A percentile compares a stretch with the other conserved stretches of the same genome.
Evolutionary conservation across 192 early-diverging fungal genomes (phyloP).

Genomic region (Coemansia sp.): DNA sequence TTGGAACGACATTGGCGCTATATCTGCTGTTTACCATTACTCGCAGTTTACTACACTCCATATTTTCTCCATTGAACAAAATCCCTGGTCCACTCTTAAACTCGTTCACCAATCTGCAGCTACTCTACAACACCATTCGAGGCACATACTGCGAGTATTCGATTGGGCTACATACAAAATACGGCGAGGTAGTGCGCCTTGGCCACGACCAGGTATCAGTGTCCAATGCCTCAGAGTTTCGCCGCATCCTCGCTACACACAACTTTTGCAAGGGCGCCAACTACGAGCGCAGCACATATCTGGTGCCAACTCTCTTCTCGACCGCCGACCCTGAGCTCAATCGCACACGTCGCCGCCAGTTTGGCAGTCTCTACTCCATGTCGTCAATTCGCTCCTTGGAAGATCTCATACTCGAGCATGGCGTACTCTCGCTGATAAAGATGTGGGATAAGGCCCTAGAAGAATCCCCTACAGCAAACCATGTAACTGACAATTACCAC

Average conservation of each 20-base stretch:
- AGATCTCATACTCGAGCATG: slow-evolving; percentile 27
- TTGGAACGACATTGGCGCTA: neutral
- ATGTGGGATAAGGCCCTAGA: slow-evolving; percentile 29
- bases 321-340: slow-evolving; percentile 43
- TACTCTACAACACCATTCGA: slow-evolving; percentile 16
- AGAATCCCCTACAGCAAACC: neutral
- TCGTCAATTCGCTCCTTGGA: slow-evolving; percentile 20
- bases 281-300: slow-evolving; percentile 29
- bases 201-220: slow-evolving; percentile 43
- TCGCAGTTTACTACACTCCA: neutral
- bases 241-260: slow-evolving; percentile 43
- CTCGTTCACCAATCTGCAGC: slow-evolving; percentile 33
- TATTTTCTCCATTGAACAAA: slow-evolving; percentile 19
- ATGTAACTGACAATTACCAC: slow-evolving; percentile 32
- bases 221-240: slow-evolving; percentile 17
- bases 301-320: slow-evolving; percentile 32
- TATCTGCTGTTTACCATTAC: neutral
- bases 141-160: slow-evolving; percentile 41
- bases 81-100: slow-evolving; percentile 38
- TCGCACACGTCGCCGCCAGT: slow-evolving; percentile 33
- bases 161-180: slow-evolving; percentile 23
- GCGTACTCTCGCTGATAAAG: slow-evolving; percentile 30
- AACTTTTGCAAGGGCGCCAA: slow-evolving; percentile 31
- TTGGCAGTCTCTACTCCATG: slow-evolving; percentile 33
- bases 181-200: slow-evolving; percentile 50